Conservation (phyloP, 2,329 filamentous ascomycete species). For the Rhynchosporium graminicola region DNA sequence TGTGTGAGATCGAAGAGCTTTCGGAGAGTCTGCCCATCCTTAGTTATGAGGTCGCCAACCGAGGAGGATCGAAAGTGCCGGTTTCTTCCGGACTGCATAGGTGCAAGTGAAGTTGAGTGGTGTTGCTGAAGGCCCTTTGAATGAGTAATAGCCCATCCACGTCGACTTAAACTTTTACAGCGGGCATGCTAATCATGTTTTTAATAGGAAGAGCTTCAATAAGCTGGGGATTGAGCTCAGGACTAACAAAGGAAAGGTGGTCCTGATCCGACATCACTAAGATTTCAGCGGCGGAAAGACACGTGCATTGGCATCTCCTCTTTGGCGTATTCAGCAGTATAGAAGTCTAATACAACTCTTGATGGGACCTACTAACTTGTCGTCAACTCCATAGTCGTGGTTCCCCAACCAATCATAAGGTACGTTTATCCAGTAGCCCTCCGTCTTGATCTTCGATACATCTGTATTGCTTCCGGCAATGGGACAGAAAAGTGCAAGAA, state of each 20-base stretch:
- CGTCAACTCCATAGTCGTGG: not conserved
- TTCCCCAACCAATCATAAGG: not conserved
- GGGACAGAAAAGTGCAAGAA: not conserved
- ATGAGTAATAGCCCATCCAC: not conserved
- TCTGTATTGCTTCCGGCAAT: not conserved
- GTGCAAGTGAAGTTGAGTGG: not conserved
- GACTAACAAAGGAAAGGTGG: no score
- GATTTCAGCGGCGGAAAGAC: no score
- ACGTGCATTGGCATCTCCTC: not conserved
- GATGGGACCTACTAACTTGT: not conserved
- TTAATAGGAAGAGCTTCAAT: no score
- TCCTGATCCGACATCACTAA: no score
- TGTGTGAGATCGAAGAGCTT: constrained; percentile 5
- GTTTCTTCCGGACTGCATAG: not conserved
- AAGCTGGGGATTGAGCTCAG: no score
- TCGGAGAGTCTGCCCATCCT: constrained; percentile 19
- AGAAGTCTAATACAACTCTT: not conserved
- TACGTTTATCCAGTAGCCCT: not conserved
- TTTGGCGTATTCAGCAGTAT: not conserved
- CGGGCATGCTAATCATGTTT: not conserved
- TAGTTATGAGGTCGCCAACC: not conserved
- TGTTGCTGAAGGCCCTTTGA: not conserved
- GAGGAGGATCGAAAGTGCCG: not conserved
- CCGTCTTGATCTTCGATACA: not conserved
- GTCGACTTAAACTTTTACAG: not conserved